These are phyloP conservation scores for Bretschneidera sinensis DNA, from an alignment of 345 rosid species.

Conservation along the genomic window DNA sequence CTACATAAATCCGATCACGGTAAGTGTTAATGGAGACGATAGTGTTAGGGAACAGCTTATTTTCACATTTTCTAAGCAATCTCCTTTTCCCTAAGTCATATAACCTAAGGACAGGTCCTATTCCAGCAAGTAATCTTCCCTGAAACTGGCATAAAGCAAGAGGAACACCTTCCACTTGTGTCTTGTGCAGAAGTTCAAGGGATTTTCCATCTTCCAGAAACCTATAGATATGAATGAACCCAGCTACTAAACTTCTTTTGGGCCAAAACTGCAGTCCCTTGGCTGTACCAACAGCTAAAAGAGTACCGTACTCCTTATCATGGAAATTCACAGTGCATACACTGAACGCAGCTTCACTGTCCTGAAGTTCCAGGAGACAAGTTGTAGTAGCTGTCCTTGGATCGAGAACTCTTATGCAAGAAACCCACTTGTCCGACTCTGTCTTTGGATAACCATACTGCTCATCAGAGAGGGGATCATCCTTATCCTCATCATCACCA, in stretches of 20 bases:
- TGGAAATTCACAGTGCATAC: slow-evolving; percentile 90
- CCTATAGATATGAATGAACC: slow-evolving; percentile 84
- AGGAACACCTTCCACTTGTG: slow-evolving; percentile 95
- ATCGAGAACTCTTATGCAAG: slow-evolving; percentile 95
- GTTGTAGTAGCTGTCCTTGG: slow-evolving; percentile 75
- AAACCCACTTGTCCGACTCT: slow-evolving; percentile 90
- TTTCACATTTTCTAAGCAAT: slow-evolving; percentile 92
- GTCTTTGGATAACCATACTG: slow-evolving; percentile 97
- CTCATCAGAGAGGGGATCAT: slow-evolving; percentile 87
- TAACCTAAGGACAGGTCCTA: slow-evolving; percentile 85
- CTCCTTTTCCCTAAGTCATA: slow-evolving; percentile 92
- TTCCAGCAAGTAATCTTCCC: slow-evolving; percentile 91
- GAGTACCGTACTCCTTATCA: slow-evolving; percentile 90
- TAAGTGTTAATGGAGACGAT: slow-evolving; percentile 74
- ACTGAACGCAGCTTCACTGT: slow-evolving; percentile 94
- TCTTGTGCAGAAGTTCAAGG: slow-evolving; percentile 90
- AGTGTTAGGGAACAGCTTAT: slow-evolving; percentile 88
- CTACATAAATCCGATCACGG: slow-evolving; percentile 90
- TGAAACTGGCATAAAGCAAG: slow-evolving; percentile 90
- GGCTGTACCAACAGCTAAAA: slow-evolving; percentile 92
- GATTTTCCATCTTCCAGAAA: slow-evolving; percentile 84
- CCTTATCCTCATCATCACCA: slow-evolving; percentile 76
- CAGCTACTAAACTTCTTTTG: slow-evolving; percentile 57
- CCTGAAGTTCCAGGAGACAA: slow-evolving; percentile 95
- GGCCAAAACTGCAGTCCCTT: slow-evolving; percentile 94